phyloP scores from a whole-genome alignment of 495 filamentous ascomycete genomes.

The Podospora comata region DNA sequence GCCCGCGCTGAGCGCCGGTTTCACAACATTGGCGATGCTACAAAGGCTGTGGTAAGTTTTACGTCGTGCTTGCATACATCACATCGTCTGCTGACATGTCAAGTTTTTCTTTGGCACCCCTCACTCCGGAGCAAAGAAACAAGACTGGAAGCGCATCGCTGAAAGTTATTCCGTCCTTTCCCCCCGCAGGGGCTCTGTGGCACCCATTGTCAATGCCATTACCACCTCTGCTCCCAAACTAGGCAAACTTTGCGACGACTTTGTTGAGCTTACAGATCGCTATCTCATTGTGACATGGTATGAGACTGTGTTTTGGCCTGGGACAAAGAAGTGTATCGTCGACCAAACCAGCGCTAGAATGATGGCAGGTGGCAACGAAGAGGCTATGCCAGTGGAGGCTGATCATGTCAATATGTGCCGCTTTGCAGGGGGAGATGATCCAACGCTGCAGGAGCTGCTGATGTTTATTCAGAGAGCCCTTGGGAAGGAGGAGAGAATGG shows the following conservation, averaged over 20 bases:
- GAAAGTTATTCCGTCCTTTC: constrained; percentile 1
- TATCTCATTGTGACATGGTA: constrained; percentile 14
- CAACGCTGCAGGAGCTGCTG: background rate
- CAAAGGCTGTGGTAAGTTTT: constrained; percentile 13
- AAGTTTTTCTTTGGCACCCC: constrained; percentile 23
- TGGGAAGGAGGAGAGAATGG: background rate
- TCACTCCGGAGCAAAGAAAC: constrained; percentile 15
- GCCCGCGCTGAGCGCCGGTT: constrained; percentile 8
- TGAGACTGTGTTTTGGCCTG: constrained; percentile 14
- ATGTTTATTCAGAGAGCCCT: background rate
- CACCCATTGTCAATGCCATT: constrained; percentile 9
- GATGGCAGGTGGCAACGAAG: background rate
- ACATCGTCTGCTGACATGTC: background rate
- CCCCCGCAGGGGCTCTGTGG: background rate
- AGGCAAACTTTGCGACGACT: constrained; percentile 13
- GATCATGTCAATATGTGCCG: background rate
- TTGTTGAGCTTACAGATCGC: background rate
- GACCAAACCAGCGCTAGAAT: constrained; percentile 10
- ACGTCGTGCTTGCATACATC: background rate
- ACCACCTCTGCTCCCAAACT: constrained; percentile 1
- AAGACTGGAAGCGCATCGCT: constrained; percentile 14
- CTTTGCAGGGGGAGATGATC: background rate
- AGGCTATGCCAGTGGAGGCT: background rate
- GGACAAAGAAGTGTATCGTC: constrained; percentile 14
- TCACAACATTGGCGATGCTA: constrained; percentile 10